These are phyloP conservation scores for Cenchrus americanus DNA, from an alignment of 176 grass and related monocot genomes.

Conservation along the genomic window DNA sequence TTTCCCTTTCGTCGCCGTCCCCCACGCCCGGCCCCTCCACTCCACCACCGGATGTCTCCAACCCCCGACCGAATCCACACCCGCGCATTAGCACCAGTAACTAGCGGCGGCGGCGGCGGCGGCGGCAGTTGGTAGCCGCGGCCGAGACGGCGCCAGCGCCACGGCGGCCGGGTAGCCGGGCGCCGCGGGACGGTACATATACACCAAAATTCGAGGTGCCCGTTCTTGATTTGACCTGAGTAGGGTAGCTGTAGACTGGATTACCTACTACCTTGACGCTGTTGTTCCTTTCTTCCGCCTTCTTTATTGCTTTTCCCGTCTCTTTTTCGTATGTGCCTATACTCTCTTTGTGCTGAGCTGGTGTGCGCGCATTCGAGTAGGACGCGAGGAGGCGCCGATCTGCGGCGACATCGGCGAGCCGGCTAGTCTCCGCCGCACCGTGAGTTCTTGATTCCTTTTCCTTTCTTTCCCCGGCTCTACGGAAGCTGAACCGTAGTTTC, in stretches of 20 bases:
- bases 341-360: not conserved
- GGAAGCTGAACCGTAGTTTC: not conserved
- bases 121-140: not conserved
- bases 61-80: not conserved
- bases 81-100: not conserved
- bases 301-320: not conserved
- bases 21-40: constrained; percentile 8
- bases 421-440: constrained; percentile 18
- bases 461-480: no score
- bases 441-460: constrained; percentile 21
- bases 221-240: not conserved
- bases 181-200: not conserved
- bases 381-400: constrained; percentile 18
- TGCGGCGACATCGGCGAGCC: constrained; percentile 19
- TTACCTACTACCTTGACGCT: not conserved
- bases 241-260: not conserved
- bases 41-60: not conserved
- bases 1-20: not conserved
- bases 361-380: not conserved
- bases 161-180: not conserved
- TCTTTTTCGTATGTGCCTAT: not conserved
- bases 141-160: not conserved
- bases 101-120: not conserved
- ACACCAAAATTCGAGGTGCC: constrained; percentile 19
- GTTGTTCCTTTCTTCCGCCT: not conserved